Conservation (phyloP, 306 rosid species). For the Begonia masoniana region DNA sequence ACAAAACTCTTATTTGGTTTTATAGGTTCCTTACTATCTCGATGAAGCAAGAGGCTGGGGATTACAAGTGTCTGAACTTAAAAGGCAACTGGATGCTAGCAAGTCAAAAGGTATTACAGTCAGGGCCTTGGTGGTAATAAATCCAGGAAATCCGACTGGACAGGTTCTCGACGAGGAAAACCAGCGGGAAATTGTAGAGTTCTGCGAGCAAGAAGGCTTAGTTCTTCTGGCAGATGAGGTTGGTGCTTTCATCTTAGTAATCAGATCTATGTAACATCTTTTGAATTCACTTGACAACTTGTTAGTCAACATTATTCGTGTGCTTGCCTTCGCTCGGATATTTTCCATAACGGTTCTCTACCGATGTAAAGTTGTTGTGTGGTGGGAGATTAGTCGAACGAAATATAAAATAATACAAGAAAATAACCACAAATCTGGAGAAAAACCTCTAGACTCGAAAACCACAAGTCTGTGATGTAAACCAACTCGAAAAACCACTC, state of each 20-base stretch:
- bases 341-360: too few relatives aligned
- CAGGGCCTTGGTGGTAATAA: slow-evolving; percentile 89
- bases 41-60: slow-evolving; percentile 90
- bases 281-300: too few relatives aligned
- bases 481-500: not conserved
- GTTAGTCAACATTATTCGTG: too few relatives aligned
- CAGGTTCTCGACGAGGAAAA: slow-evolving; percentile 79
- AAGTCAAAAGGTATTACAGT: slow-evolving; percentile 69
- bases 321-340: too few relatives aligned
- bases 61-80: slow-evolving; percentile 48
- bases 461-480: not conserved
- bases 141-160: slow-evolving; percentile 97
- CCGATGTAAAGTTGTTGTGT: too few relatives aligned
- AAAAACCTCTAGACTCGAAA: too few relatives aligned
- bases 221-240: slow-evolving; percentile 99
- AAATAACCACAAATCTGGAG: too few relatives aligned
- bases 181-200: slow-evolving; percentile 62
- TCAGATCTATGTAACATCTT: too few relatives aligned
- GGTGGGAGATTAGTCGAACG: too few relatives aligned
- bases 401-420: too few relatives aligned
- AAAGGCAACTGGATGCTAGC: slow-evolving; percentile 64
- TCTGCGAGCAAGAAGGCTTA: slow-evolving; percentile 80
- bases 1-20: slow-evolving; percentile 2
- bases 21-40: slow-evolving; percentile 81
- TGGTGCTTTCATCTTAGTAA: slow-evolving; percentile 5